Evolutionary conservation across 1,139 yeast species (phyloP), one percentile per base, ranked within the genome.

Genomic region (Pichiaceae sp.): DNA sequence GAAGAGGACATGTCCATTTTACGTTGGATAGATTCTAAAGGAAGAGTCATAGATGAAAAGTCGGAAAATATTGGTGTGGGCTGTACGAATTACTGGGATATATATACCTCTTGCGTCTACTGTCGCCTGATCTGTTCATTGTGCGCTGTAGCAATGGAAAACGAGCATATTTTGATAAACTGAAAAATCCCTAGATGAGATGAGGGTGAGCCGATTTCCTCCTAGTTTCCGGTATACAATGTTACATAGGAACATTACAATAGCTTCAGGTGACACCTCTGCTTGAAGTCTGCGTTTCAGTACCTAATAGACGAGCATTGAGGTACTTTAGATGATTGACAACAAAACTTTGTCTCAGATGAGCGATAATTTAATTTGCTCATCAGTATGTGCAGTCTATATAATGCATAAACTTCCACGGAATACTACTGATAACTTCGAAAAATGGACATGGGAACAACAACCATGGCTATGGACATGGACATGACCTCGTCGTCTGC

Each of bases 1-100:
- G 29, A 1, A 3, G 28, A 17, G 15, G 32, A 18, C 47, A 42
- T 44, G 15, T 21, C 35, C 49, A 44, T 46, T 18, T 43, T 46
- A n/a, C n/a, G n/a, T 12, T 29, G n/a, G 30, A 32, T 41, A 3
- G 36, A 24, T 35, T 40, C 44, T 2, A 32, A 2, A n/a, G 43
- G 46, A 8, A 38, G 14, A 32, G 31, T 32, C 12, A 26, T 12
- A 15, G 8, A 29, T 29, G 16, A 12, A 14, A 27, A 7, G 16
- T 8, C n/a, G 7, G 8, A 7, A 8, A 9, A 7, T 14, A 27
- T 8, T 27, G 8, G 7, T 27, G 7, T 27, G 29, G 15, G 8
- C n/a, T 12, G 7, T 27, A 8, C 25, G n/a, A n/a, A n/a, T 12
- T 12, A 21, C 25, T 8, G 25, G 25, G 12, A 21, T 8, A 21